phyloP scores from a whole-genome alignment of 495 filamentous ascomycete genomes.

The Aspergillus egyptiacus region DNA sequence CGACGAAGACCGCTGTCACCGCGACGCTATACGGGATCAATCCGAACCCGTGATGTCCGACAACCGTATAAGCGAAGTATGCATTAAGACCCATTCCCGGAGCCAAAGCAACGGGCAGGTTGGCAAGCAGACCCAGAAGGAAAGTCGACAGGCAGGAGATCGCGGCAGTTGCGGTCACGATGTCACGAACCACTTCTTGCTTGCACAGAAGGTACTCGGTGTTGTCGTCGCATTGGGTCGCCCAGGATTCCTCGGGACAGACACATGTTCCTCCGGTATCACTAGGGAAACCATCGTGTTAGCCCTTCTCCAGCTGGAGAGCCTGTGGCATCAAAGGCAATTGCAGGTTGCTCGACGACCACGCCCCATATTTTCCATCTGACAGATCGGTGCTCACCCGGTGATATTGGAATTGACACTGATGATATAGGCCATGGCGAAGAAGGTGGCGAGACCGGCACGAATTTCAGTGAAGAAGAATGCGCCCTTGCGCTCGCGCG shows the following conservation, averaged over 20 bases:
- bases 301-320: no score
- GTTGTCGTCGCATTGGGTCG: slow-evolving; percentile 27
- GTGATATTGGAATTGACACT: slow-evolving; percentile 68
- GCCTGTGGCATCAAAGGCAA: no score
- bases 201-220: slow-evolving; percentile 38
- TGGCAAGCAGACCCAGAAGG: slow-evolving; percentile 69
- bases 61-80: slow-evolving; percentile 78
- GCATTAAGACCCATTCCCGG: slow-evolving; percentile 83
- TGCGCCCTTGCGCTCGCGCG: slow-evolving; percentile 63
- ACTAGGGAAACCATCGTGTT: slow-evolving; percentile 15
- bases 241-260: slow-evolving; percentile 46
- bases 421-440: slow-evolving; percentile 84
- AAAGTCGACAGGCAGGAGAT: slow-evolving; percentile 66
- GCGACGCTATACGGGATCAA: slow-evolving; percentile 63
- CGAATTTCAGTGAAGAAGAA: slow-evolving; percentile 74
- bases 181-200: slow-evolving; percentile 64
- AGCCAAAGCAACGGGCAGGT: slow-evolving; percentile 65
- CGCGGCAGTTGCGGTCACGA: slow-evolving; percentile 75
- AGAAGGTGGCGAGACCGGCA: slow-evolving; percentile 75
- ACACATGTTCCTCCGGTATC: slow-evolving; percentile 66
- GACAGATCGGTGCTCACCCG: slow-evolving; percentile 7
- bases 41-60: slow-evolving; percentile 64
- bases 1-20: slow-evolving; percentile 75
- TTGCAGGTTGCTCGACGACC: no score
- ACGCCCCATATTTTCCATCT: neutral